Evolutionary conservation across 2,329 filamentous ascomycete species (phyloP).

Genomic region (Herpotrichia juniperi): DNA sequence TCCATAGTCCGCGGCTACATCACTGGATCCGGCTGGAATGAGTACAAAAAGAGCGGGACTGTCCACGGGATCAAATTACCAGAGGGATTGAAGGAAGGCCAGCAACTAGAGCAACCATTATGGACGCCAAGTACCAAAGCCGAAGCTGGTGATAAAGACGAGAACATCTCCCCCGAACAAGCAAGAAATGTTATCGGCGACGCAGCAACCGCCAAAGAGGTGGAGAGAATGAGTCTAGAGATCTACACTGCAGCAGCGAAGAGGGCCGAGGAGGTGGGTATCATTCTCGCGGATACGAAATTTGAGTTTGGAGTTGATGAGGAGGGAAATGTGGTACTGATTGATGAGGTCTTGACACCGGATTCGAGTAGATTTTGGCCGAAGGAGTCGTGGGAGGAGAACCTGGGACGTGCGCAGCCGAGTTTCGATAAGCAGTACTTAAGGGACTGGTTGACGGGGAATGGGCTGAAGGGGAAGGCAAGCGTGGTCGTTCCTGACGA

Average conservation of each 20-base stretch:
- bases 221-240: slow-evolving; percentile 68
- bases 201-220: slow-evolving; percentile 65
- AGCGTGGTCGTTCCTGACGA: slow-evolving; percentile 75
- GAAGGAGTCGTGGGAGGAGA: slow-evolving; percentile 67
- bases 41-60: slow-evolving; percentile 75
- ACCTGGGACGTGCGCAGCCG: slow-evolving; percentile 73
- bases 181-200: slow-evolving; percentile 66
- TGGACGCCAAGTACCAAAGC: slow-evolving; percentile 89
- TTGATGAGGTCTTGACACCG: slow-evolving; percentile 87
- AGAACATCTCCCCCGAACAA: slow-evolving; percentile 78
- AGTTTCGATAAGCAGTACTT: slow-evolving; percentile 84
- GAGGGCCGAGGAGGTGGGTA: slow-evolving; percentile 69
- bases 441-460: slow-evolving; percentile 77
- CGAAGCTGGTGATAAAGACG: slow-evolving; percentile 76
- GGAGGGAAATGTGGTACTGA: slow-evolving; percentile 69
- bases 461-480: slow-evolving; percentile 76
- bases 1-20: slow-evolving; percentile 90
- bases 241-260: slow-evolving; percentile 69
- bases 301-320: slow-evolving; percentile 75
- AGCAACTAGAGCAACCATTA: slow-evolving; percentile 71
- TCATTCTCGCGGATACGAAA: slow-evolving; percentile 80
- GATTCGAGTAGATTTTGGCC: slow-evolving; percentile 83
- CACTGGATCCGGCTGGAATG: slow-evolving; percentile 82
- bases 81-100: slow-evolving; percentile 71
- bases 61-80: slow-evolving; percentile 78